Conservation (phyloP, 345 rosid genomes). For the Citrus inodora region DNA sequence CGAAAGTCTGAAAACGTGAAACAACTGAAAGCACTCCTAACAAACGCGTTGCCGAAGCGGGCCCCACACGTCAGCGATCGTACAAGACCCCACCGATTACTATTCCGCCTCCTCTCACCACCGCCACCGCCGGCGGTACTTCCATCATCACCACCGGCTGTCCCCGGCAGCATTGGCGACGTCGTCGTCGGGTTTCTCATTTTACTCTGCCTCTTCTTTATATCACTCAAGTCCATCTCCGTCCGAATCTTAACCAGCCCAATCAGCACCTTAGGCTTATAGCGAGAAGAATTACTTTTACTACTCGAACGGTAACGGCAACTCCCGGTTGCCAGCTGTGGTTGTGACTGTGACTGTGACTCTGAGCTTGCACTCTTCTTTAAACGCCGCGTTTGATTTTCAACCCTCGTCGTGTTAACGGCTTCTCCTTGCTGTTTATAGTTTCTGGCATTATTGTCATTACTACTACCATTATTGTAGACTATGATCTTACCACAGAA, state of each 20-base stretch:
- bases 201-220: slow-evolving; percentile 41
- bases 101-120: neutral
- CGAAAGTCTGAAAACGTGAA: slow-evolving; percentile 15
- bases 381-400: neutral
- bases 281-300: neutral
- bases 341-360: neutral
- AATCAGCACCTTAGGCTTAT: slow-evolving; percentile 23
- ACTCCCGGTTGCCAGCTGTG: neutral
- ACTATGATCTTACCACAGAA: slow-evolving; percentile 21
- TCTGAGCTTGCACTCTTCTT: neutral
- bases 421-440: neutral
- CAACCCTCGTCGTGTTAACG: neutral
- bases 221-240: slow-evolving; percentile 40
- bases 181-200: slow-evolving; percentile 13
- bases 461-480: neutral
- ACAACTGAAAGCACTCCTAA: slow-evolving; percentile 21
- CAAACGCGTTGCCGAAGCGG: slow-evolving; percentile 17
- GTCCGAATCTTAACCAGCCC: slow-evolving; percentile 34
- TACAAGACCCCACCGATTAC: slow-evolving; percentile 7
- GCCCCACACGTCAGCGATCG: slow-evolving; percentile 12
- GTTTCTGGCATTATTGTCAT: neutral
- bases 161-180: slow-evolving; percentile 25
- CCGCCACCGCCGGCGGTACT: neutral
- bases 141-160: neutral
- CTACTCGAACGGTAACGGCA: neutral